These are phyloP conservation scores for Tetradesmus obliquus DNA, from an alignment of 139 green algal species.

Conservation along the genomic window DNA sequence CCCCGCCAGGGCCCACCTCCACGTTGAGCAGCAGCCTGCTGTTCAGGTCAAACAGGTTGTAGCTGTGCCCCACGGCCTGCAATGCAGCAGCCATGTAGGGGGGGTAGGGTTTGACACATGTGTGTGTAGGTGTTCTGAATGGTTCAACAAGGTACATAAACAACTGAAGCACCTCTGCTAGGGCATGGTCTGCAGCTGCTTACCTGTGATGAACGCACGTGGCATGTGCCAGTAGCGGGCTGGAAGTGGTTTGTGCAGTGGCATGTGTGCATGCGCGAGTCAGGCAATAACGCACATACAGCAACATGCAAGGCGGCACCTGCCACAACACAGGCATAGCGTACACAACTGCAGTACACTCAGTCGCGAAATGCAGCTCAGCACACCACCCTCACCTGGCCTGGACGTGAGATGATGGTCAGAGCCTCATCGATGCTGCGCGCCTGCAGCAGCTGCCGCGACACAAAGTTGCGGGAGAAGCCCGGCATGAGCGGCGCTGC, in stretches of 20 bases:
- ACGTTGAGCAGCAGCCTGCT: slow-evolving; percentile 32
- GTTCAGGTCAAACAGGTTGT: slow-evolving; percentile 43
- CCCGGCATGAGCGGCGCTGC: slow-evolving; percentile 12
- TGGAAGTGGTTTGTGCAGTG: neutral
- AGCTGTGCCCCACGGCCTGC: slow-evolving; percentile 46
- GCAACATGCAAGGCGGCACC: no score
- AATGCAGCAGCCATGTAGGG: neutral
- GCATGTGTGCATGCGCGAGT: no score
- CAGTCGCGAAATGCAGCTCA: no score
- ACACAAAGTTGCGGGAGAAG: slow-evolving; percentile 52
- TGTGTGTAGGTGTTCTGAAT: no score
- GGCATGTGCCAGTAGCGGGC: no score
- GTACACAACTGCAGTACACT: no score
- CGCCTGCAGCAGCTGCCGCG: slow-evolving; percentile 48
- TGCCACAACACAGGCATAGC: no score
- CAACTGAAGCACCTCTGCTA: no score
- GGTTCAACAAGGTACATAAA: no score
- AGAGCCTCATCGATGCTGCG: slow-evolving; percentile 23
- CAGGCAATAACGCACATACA: no score
- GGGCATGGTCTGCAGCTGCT: no score
- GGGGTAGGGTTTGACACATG: neutral
- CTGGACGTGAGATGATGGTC: neutral
- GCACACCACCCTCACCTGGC: slow-evolving; percentile 30
- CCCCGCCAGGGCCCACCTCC: slow-evolving; percentile 50
- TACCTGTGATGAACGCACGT: no score